Evolutionary conservation across 169 alveolate genomes (phyloP).

Genomic region (Gregarina niphandrodes): DNA sequence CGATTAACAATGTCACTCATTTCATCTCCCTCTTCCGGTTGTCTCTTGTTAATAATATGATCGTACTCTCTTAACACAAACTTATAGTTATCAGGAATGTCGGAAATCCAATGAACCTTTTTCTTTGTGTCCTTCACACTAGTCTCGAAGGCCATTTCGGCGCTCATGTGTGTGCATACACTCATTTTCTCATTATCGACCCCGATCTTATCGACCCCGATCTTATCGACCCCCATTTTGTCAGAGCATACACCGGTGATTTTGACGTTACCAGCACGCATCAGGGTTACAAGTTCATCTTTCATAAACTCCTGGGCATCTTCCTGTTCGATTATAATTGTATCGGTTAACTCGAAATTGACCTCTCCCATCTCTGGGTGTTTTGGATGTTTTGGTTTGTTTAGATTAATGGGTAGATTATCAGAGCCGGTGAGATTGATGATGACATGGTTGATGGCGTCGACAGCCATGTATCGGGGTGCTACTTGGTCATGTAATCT

Average conservation of each 20-base stretch:
- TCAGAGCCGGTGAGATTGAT: background rate
- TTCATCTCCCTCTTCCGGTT: slow-evolving; percentile 58
- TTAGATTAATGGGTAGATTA: background rate
- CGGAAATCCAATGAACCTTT: slow-evolving; percentile 62
- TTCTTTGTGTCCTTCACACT: slow-evolving; percentile 72
- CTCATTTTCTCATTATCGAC: slow-evolving; percentile 20
- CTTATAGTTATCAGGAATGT: slow-evolving; percentile 25
- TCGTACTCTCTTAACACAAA: slow-evolving; percentile 66
- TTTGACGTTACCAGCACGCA: slow-evolving; percentile 81
- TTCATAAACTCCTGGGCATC: slow-evolving; percentile 53
- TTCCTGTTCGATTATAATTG: slow-evolving; percentile 52
- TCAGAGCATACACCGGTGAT: too few species aligned
- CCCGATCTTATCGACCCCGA: slow-evolving; percentile 37
- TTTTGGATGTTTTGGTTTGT: slow-evolving; percentile 58
- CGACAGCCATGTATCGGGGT: slow-evolving; percentile 75
- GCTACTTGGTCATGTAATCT: slow-evolving; percentile 71
- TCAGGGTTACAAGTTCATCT: slow-evolving; percentile 52
- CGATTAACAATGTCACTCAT: slow-evolving; percentile 20
- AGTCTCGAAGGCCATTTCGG: slow-evolving; percentile 26
- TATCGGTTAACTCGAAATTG: slow-evolving; percentile 31
- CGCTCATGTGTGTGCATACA: background rate
- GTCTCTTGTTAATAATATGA: slow-evolving; percentile 65
- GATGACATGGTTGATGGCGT: slow-evolving; percentile 4
- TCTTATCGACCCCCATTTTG: too few species aligned
- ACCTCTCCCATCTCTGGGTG: slow-evolving; percentile 63